Evolutionary conservation across 2,329 filamentous ascomycete species (phyloP).

Genomic region (Neurospora sp.): DNA sequence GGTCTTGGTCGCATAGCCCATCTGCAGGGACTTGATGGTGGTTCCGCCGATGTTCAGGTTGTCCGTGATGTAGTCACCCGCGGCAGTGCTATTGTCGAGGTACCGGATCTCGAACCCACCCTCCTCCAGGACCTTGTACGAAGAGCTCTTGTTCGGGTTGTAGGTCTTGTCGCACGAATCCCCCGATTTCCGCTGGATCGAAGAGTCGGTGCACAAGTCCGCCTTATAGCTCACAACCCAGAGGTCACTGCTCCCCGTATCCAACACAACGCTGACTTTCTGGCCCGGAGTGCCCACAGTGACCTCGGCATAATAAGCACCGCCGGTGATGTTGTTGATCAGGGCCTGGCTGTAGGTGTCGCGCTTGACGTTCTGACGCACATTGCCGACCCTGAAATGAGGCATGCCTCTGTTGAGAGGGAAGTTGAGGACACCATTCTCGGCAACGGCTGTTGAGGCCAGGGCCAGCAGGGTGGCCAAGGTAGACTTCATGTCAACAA

Average conservation of each 20-base stretch:
- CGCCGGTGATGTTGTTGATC: slow-evolving; percentile 44
- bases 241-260: slow-evolving; percentile 54
- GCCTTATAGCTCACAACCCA: slow-evolving; percentile 39
- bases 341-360: slow-evolving; percentile 28
- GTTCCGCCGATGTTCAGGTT: slow-evolving; percentile 40
- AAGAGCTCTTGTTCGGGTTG: slow-evolving; percentile 35
- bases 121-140: slow-evolving; percentile 32
- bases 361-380: slow-evolving; percentile 9
- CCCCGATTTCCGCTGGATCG: slow-evolving; percentile 26
- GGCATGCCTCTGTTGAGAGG: slow-evolving; percentile 15
- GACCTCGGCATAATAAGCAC: slow-evolving; percentile 47
- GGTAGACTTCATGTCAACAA: slow-evolving; percentile 7
- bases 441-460: slow-evolving; percentile 5
- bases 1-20: slow-evolving; percentile 41
- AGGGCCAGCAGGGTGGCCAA: slow-evolving; percentile 9
- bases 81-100: slow-evolving; percentile 44
- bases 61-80: slow-evolving; percentile 49
- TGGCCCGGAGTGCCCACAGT: slow-evolving; percentile 50
- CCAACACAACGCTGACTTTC: slow-evolving; percentile 42
- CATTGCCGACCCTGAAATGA: slow-evolving; percentile 9
- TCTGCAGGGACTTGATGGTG: slow-evolving; percentile 41
- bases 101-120: slow-evolving; percentile 50
- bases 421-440: slow-evolving; percentile 17
- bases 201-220: slow-evolving; percentile 28
- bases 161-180: slow-evolving; percentile 30